Conservation (phyloP, 108 stramenopile genomes). For the Cyclotella sp. region DNA sequence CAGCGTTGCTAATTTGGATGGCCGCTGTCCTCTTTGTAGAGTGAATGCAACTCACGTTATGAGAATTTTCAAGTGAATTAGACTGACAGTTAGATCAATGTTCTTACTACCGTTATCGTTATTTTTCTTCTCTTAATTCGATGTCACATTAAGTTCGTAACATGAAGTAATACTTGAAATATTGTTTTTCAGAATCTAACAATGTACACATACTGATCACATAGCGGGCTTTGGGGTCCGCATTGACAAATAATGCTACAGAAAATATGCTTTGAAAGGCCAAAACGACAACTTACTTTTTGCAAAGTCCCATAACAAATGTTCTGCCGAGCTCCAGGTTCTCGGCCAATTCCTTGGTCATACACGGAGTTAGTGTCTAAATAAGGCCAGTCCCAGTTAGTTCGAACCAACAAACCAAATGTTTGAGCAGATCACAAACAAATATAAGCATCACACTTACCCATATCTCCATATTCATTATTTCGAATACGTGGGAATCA, state of each 20-base stretch:
- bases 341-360: slow-evolving; percentile 69
- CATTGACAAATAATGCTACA: too few species aligned
- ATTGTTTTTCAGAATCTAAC: too few species aligned
- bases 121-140: too few species aligned
- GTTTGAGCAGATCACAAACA: not conserved
- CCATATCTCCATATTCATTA: slow-evolving; percentile 44
- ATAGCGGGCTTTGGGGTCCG: too few species aligned
- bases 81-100: not conserved
- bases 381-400: slow-evolving; percentile 1
- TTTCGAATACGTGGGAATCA: slow-evolving; percentile 19
- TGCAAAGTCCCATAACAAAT: slow-evolving; percentile 15
- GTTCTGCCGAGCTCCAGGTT: slow-evolving; percentile 57
- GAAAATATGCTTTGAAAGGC: too few species aligned
- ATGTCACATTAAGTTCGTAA: too few species aligned
- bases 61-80: slow-evolving; percentile 11
- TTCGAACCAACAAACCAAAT: not conserved
- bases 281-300: not conserved
- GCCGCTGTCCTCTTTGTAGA: slow-evolving; percentile 21
- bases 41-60: slow-evolving; percentile 13
- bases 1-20: slow-evolving; percentile 16
- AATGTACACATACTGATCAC: too few species aligned
- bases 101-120: too few species aligned
- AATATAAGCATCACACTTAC: slow-evolving; percentile 13
- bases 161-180: too few species aligned
- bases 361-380: slow-evolving; percentile 79